Percentiles rank a stretch among this genome's conserved stretches.
Conservation (phyloP, 2,329 filamentous ascomycete species). For the Ophiocordyceps camponoti-leonardi region DNA sequence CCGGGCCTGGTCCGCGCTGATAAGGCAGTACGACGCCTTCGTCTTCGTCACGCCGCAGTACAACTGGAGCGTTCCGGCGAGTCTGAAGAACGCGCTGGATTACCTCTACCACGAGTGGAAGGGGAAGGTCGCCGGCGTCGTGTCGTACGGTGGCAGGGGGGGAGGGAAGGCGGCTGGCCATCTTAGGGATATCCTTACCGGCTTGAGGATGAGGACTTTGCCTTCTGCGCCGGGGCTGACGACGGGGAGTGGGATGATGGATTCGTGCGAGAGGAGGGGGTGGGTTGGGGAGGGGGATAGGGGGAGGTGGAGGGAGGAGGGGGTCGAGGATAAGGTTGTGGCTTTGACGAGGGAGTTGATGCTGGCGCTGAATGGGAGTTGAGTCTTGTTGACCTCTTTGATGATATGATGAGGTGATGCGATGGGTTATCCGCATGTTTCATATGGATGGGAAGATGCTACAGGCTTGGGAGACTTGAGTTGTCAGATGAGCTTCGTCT, state of each 20-base stretch:
- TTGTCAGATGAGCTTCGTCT: no score
- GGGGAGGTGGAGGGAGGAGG: background rate
- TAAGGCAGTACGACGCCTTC: constrained; percentile 26
- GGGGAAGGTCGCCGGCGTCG: constrained; percentile 33
- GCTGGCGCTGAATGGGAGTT: background rate
- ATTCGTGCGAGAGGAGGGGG: background rate
- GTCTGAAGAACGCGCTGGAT: constrained; percentile 44
- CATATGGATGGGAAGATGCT: no score
- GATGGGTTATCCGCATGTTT: no score
- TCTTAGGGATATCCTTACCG: constrained; percentile 5
- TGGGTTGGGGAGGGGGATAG: background rate
- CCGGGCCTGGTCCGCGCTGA: constrained; percentile 25
- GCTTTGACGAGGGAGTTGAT: background rate
- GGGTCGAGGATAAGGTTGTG: background rate
- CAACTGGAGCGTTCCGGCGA: constrained; percentile 35
- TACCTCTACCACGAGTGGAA: constrained; percentile 42
- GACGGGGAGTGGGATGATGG: background rate
- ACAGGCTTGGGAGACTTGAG: no score
- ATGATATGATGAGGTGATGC: no score
- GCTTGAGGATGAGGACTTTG: constrained; percentile 3
- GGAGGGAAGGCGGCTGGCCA: constrained; percentile 11
- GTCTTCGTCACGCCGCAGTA: constrained; percentile 36
- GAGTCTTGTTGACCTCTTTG: no score
- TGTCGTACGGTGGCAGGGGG: constrained; percentile 34
- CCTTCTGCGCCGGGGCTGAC: background rate